Conservation (phyloP, 106 monocot genomes). For the Dendrobium huoshanense region DNA sequence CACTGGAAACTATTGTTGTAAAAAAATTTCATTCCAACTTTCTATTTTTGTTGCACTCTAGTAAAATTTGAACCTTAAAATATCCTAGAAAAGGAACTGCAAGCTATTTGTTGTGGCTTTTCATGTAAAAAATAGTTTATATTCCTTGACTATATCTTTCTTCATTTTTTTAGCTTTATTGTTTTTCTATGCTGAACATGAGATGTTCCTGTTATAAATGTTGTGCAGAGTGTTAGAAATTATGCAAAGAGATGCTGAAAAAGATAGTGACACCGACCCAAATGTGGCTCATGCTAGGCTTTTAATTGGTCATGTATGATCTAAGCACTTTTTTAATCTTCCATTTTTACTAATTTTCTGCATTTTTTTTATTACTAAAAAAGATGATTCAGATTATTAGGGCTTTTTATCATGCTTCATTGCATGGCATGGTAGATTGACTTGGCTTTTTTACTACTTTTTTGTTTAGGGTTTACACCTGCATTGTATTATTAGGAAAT, state of each 20-base stretch:
- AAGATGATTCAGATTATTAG: neutral
- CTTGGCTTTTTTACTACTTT: neutral
- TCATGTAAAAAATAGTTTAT: no score
- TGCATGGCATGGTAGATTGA: neutral
- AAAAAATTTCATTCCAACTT: no score
- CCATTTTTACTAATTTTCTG: neutral
- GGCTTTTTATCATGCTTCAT: neutral
- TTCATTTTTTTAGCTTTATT: neutral
- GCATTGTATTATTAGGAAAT: neutral
- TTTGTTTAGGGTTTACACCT: neutral
- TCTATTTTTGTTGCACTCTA: no score
- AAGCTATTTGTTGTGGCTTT: no score
- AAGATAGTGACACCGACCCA: constrained; percentile 54
- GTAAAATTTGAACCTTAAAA: no score
- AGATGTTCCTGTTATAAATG: neutral
- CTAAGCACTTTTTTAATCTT: neutral
- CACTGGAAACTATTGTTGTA: no score
- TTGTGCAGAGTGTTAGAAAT: constrained; percentile 76
- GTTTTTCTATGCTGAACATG: neutral
- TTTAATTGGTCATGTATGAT: constrained; percentile 69
- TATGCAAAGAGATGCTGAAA: constrained; percentile 68
- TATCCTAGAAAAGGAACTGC: no score
- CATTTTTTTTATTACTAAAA: neutral
- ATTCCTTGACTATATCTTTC: neutral
- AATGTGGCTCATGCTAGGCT: constrained; percentile 64